Evolutionary conservation across 495 filamentous ascomycete genomes (phyloP), one percentile per base, ranked within the genome.

Genomic region (Penicillium canariense): DNA sequence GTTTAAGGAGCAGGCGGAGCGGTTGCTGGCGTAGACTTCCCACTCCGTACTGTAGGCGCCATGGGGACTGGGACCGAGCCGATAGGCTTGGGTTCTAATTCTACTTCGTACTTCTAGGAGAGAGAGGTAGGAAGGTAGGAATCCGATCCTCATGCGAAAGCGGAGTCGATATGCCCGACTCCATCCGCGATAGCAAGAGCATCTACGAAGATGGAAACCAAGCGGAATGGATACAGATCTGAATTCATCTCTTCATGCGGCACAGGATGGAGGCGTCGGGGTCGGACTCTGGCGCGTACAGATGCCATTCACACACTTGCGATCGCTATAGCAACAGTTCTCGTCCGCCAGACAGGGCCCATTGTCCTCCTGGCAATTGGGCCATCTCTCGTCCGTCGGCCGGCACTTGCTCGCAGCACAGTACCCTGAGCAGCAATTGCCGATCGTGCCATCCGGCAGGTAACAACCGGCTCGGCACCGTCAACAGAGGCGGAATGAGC

Each of bases 1-100:
- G 17, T 59, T 75, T 47, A 54, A 48, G 39, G 62, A 73, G 28
- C 52, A 56, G n/a, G 68, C 72, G 22, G 60, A 70, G 50, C 2
- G 23, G 38, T 35, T 58, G 23, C 35, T 65, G 47, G 26, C 25
- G 23, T 46, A 46, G 43, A n/a, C n/a, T 1, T 7, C n/a, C n/a
- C n/a, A n/a, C n/a, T n/a, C n/a, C n/a, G n/a, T n/a, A n/a, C n/a
- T n/a, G n/a, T n/a, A n/a, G 12, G 36, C 18, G 1, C 4, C n/a
- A 17, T 8, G 36, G 36, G 9, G 36, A 39, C 26, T n/a, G n/a
- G n/a, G n/a, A n/a, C n/a, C n/a, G n/a, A n/a, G n/a, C n/a, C n/a
- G n/a, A n/a, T n/a, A n/a, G n/a, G n/a, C n/a, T n/a, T n/a, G n/a
- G n/a, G n/a, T n/a, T n/a, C n/a, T n/a, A n/a, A n/a, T n/a, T n/a